A percentile compares a stretch with the other conserved stretches of the same genome.
Conservation (phyloP, 2,329 filamentous ascomycete genomes). For the Epichloe elymi region DNA sequence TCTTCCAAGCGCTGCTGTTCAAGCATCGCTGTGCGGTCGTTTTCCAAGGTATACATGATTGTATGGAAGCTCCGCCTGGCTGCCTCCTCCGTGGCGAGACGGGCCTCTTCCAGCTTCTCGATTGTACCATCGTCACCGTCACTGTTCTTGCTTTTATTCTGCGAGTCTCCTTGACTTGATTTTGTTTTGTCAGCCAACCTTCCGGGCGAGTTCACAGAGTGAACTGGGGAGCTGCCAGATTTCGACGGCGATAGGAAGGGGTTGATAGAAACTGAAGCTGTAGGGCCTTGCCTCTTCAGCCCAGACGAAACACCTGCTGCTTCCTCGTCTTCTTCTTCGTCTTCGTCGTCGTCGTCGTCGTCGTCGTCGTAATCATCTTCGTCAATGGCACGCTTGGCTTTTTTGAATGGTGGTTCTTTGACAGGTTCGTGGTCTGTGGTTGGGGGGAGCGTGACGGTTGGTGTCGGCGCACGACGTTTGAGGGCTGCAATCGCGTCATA, state of each 20-base stretch:
- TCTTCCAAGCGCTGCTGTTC: conserved; percentile 96
- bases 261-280: conserved; percentile 38
- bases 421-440: conserved; percentile 46
- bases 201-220: conserved; percentile 47
- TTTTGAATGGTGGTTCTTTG: conserved; percentile 54
- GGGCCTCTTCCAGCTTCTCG: conserved; percentile 84
- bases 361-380: conserved; percentile 79
- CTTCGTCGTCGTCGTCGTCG: conserved; percentile 37
- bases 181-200: conserved; percentile 42
- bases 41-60: conserved; percentile 88
- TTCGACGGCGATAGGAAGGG: conserved; percentile 55
- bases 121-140: conserved; percentile 58
- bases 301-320: conserved; percentile 38
- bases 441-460: conserved; percentile 33
- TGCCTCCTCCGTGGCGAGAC: conserved; percentile 78
- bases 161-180: conserved; percentile 28
- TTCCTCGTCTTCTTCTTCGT: conserved; percentile 57
- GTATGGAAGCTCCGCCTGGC: conserved; percentile 86
- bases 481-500: conserved; percentile 39
- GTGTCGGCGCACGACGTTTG: conserved; percentile 26
- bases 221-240: conserved; percentile 53
- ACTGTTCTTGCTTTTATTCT: conserved; percentile 51
- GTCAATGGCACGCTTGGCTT: conserved; percentile 63
- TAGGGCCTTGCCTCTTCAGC: conserved; percentile 35
- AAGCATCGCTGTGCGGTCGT: conserved; percentile 89